Percentiles rank a stretch among this genome's conserved stretches.
phyloP scores from a whole-genome alignment of 805 yeast species.

The Lachancea cidri region DNA sequence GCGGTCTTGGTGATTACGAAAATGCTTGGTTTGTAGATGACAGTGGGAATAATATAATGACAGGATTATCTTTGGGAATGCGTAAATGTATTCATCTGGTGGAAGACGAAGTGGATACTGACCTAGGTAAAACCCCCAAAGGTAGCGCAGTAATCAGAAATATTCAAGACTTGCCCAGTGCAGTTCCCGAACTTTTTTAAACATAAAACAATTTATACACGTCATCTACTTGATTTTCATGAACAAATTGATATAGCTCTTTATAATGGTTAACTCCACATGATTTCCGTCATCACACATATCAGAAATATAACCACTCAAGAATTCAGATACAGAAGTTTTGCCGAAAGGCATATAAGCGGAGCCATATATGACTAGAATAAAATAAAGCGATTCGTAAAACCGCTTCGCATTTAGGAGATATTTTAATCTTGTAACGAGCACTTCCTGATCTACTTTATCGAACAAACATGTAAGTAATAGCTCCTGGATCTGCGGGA shows the following conservation, averaged over 20 bases:
- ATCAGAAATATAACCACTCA: slow-evolving; percentile 22
- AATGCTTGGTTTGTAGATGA: slow-evolving; percentile 82
- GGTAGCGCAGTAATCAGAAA: slow-evolving; percentile 52
- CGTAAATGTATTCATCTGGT: slow-evolving; percentile 64
- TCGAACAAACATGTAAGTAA: slow-evolving; percentile 14
- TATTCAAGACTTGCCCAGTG: slow-evolving; percentile 50
- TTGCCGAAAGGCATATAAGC: slow-evolving; percentile 18
- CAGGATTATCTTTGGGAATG: slow-evolving; percentile 71
- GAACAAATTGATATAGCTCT: slow-evolving; percentile 20
- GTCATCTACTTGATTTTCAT: slow-evolving; percentile 11
- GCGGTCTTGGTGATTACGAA: slow-evolving; percentile 38
- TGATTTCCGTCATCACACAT: slow-evolving; percentile 17
- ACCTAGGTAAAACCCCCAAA: slow-evolving; percentile 34
- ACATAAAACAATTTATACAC: background rate
- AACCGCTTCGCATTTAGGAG: slow-evolving; percentile 17
- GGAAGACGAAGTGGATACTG: slow-evolving; percentile 54
- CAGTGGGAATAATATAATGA: slow-evolving; percentile 69
- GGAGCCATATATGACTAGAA: slow-evolving; percentile 23
- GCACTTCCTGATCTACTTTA: slow-evolving; percentile 1
- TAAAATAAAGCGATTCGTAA: slow-evolving; percentile 23
- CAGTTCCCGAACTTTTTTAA: slow-evolving; percentile 47
- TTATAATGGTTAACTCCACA: slow-evolving; percentile 24
- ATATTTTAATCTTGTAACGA: slow-evolving; percentile 18
- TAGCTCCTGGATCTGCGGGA: slow-evolving; percentile 17
- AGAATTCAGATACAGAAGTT: slow-evolving; percentile 11